Percentiles rank a stretch among this genome's conserved stretches.
These are phyloP conservation scores for Phytopythium mirpurense DNA, from an alignment of 352 stramenopile genomes.

Conservation along the genomic window DNA sequence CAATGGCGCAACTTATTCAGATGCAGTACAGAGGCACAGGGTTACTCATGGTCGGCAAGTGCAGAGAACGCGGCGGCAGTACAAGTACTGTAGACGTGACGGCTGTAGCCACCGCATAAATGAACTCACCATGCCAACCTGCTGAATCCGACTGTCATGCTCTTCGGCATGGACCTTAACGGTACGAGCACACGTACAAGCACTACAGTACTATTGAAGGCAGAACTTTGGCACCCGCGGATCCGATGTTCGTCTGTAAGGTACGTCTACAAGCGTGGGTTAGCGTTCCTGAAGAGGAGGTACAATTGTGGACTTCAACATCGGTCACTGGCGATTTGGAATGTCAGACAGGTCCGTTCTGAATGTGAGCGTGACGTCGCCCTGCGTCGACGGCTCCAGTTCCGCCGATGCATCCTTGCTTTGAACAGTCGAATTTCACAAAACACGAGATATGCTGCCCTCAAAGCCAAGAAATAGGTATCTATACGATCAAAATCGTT, in stretches of 20 bases:
- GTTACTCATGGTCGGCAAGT: constrained; percentile 34
- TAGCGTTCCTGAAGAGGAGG: too few species aligned
- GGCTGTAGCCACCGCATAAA: constrained; percentile 43
- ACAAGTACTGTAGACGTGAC: constrained; percentile 34
- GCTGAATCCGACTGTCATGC: constrained; percentile 19
- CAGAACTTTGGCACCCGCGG: constrained; percentile 39
- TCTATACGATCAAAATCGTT: too few species aligned
- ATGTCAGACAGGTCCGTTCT: too few species aligned
- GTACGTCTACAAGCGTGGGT: too few species aligned
- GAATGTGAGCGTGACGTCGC: constrained; percentile 1
- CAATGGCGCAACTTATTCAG: constrained; percentile 33
- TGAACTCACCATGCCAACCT: constrained; percentile 53
- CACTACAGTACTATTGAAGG: constrained; percentile 62
- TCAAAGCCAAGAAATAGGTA: not conserved
- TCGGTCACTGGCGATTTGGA: too few species aligned
- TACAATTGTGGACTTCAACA: too few species aligned
- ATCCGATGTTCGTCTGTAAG: constrained; percentile 12
- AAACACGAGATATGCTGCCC: too few species aligned
- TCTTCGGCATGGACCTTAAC: constrained; percentile 30
- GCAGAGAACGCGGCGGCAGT: constrained; percentile 56
- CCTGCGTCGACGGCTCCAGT: not conserved
- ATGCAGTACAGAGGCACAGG: too few species aligned
- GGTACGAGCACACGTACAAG: constrained; percentile 36
- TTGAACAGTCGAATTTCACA: not conserved
- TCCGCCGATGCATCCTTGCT: constrained; percentile 2